Evolutionary conservation across 2,329 filamentous ascomycete genomes (phyloP).

Genomic region (Zymoseptoria tritici): DNA sequence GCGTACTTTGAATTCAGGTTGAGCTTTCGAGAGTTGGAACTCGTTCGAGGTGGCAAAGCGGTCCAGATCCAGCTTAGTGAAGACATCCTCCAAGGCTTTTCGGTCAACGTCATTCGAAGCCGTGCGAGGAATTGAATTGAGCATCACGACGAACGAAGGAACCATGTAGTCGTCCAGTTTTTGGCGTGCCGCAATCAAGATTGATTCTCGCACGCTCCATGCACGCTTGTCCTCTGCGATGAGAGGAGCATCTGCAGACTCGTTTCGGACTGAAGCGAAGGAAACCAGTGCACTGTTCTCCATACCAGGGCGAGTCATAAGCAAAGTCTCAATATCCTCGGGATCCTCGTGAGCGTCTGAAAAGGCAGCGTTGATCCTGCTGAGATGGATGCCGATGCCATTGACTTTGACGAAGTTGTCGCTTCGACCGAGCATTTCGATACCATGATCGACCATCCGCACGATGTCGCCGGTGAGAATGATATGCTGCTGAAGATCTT

Average conservation of each 20-base stretch:
- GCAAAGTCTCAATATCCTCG: conserved; percentile 9
- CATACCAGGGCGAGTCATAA: conserved; percentile 4
- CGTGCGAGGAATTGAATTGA: conserved; percentile 6
- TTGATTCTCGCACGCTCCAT: neutral
- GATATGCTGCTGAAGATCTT: conserved; percentile 43
- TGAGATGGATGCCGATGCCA: conserved; percentile 14
- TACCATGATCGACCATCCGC: conserved; percentile 9
- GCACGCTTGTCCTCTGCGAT: conserved; percentile 3
- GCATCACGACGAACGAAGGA: conserved; percentile 8
- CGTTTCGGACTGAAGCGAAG: conserved; percentile 4
- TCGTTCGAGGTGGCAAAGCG: neutral
- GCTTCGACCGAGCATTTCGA: conserved; percentile 15
- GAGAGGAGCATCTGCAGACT: conserved; percentile 1
- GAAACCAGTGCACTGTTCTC: conserved; percentile 8
- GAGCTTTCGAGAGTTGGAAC: neutral
- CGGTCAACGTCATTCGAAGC: conserved; percentile 11
- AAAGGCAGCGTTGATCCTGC: conserved; percentile 32
- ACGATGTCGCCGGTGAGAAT: conserved; percentile 18
- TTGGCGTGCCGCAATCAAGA: conserved; percentile 4
- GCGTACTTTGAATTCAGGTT: neutral
- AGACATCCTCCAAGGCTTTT: conserved; percentile 6
- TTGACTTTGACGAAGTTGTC: conserved; percentile 14
- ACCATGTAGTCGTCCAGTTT: conserved; percentile 10
- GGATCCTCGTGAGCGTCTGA: conserved; percentile 6
- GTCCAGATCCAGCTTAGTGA: conserved; percentile 1